phyloP scores from a whole-genome alignment of 306 rosid species.

The Psophocarpus tetragonolobus region DNA sequence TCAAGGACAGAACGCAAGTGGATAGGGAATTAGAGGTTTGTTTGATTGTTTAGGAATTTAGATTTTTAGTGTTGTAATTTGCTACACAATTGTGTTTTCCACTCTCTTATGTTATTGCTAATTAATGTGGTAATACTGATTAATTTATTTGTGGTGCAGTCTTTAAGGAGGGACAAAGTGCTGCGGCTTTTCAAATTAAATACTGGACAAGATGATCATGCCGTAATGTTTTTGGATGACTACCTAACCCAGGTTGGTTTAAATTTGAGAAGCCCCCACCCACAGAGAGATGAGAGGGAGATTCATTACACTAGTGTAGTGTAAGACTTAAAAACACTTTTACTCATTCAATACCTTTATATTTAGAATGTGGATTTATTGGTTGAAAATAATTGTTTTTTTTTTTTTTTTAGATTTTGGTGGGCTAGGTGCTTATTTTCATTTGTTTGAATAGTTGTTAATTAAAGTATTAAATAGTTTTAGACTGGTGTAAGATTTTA shows the following conservation, averaged over 20 bases:
- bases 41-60: conserved; percentile 6
- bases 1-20: conserved; percentile 84
- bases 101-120: neutral
- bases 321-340: neutral
- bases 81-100: neutral
- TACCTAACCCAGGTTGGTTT: conserved; percentile 74
- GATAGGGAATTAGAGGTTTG: conserved; percentile 90
- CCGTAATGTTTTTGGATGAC: conserved; percentile 82
- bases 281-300: too few species aligned
- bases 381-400: too few species aligned
- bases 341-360: neutral
- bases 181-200: conserved; percentile 81
- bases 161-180: conserved; percentile 76
- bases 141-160: conserved; percentile 49
- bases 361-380: neutral
- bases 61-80: neutral
- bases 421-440: neutral
- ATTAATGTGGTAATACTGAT: conserved; percentile 2
- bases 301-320: too few species aligned
- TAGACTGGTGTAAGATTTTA: neutral
- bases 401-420: too few species aligned
- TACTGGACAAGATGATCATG: conserved; percentile 94
- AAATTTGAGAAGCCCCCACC: neutral
- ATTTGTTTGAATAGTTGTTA: neutral
- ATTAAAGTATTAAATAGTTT: neutral